phyloP scores from a whole-genome alignment of 139 green algal genomes.

The Chlamydomonas incerta region DNA sequence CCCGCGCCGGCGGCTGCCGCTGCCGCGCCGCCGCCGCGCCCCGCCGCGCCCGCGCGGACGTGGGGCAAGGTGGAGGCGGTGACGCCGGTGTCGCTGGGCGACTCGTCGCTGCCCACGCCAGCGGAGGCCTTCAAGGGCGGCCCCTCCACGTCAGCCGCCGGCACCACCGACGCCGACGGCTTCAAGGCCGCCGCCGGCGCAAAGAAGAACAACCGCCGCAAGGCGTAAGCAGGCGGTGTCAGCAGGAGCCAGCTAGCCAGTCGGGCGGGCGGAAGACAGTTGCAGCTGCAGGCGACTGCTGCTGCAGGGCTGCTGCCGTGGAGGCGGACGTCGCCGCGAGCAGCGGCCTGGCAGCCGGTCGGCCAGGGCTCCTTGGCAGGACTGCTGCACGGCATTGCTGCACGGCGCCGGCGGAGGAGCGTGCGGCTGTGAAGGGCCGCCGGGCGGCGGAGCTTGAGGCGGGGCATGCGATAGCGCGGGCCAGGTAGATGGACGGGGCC shows the following conservation, averaged over 20 bases:
- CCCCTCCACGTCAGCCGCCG: neutral
- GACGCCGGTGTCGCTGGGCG: neutral
- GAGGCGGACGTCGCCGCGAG: too few relatives aligned
- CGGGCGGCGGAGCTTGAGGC: too few relatives aligned
- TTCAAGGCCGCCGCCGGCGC: constrained; percentile 9
- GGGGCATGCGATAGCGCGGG: too few relatives aligned
- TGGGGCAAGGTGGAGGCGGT: constrained; percentile 40
- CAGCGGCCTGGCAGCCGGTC: too few relatives aligned
- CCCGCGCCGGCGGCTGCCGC: neutral
- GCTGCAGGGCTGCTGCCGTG: too few relatives aligned
- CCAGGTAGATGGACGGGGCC: too few relatives aligned
- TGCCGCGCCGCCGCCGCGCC: neutral
- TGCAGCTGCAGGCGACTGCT: too few relatives aligned
- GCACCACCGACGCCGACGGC: neutral
- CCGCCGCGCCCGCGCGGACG: neutral
- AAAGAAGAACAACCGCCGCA: constrained; percentile 38
- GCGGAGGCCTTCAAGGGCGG: constrained; percentile 41
- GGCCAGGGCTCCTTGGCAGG: too few relatives aligned
- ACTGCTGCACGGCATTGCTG: too few relatives aligned
- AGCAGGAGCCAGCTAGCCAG: neutral
- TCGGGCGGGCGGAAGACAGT: too few relatives aligned
- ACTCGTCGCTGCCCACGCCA: constrained; percentile 20
- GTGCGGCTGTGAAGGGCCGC: too few relatives aligned
- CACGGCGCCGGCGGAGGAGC: too few relatives aligned
- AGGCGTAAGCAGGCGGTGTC: neutral